Evolutionary conservation across 192 early-diverging fungal species (phyloP), one percentile per base, ranked within the genome.

Genomic region (Backusella westeae): DNA sequence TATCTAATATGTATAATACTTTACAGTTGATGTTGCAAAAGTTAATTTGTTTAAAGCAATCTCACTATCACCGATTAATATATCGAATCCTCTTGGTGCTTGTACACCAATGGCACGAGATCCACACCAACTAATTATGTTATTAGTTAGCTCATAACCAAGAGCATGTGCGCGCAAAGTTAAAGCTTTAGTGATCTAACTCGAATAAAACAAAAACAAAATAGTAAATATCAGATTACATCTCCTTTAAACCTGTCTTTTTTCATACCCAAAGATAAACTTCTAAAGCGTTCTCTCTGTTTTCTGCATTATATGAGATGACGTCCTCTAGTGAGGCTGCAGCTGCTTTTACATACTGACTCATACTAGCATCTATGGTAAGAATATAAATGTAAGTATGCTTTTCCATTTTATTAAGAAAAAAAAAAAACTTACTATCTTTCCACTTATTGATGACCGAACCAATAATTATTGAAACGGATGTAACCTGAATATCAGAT

Each of bases 11-110:
- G 9, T 65, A 44, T 34, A 0, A 70, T 66, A 59, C 29, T 78
- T 70, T 83, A 91, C 91, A 59, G 81, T 86, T n/a, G 90, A 78
- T 21, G 86, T 82, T 32, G 89, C 92, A 88, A 90, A 93, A 0
- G 89, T 85, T 26, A 85, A 72, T 56, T 91, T 90, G 42, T 94
- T 94, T 71, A 97, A 86, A 0, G 90, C 87, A 80, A 91, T 86
- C 23, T 80, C 73, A 75, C 91, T 87, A 42, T 92, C 91, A n/a
- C 91, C 88, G 19, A 95, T 87, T n/a, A 96, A 84, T 59, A 94
- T 84, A 65, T 87, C 87, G 41, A 97, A 90, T 2, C 89, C 92
- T 34, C 90, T 83, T 0, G 93, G 91, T 0, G 91, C 91, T n/a
- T 78, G 69, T 52, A 77, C 75, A 9, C 85, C 88, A 17, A 88